Percentiles rank a stretch among this genome's conserved stretches.
These are phyloP conservation scores for Acacia acuminata DNA, from an alignment of 306 rosid genomes.

Conservation along the genomic window DNA sequence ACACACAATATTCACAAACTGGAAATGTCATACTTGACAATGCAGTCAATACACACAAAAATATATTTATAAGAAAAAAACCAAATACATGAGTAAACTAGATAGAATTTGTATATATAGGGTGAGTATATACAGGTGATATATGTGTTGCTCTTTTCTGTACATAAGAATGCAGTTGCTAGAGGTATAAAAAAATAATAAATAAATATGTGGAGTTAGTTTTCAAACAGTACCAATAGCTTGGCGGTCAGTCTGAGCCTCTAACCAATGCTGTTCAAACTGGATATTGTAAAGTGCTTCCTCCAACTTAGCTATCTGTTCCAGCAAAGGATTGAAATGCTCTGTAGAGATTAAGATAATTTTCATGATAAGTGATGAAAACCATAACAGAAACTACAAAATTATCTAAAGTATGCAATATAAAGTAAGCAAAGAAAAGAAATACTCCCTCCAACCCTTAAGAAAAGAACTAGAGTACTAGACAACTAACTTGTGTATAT, in stretches of 20 bases:
- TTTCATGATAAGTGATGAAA: neutral
- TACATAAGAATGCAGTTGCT: neutral
- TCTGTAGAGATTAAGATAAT: slow-evolving; percentile 51
- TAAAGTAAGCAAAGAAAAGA: neutral
- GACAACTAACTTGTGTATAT: too few relatives aligned
- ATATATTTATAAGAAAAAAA: neutral
- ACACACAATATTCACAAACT: neutral
- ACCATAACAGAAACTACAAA: neutral
- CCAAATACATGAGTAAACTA: neutral
- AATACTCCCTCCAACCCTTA: neutral
- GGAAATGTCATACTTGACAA: neutral
- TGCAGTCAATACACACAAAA: neutral
- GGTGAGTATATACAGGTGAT: neutral
- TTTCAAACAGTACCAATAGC: slow-evolving; percentile 65
- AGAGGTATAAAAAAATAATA: neutral
- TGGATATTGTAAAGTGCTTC: slow-evolving; percentile 89
- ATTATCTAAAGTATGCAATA: neutral
- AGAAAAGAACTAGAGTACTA: too few relatives aligned
- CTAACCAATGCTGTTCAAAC: slow-evolving; percentile 97
- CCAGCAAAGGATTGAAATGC: slow-evolving; percentile 85
- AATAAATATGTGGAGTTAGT: neutral
- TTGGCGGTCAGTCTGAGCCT: slow-evolving; percentile 93
- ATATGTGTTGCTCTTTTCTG: neutral
- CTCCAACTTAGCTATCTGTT: slow-evolving; percentile 86
- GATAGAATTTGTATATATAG: neutral